Conservation (phyloP, 2,329 filamentous ascomycete species). For the Plenodomus biglobosus region DNA sequence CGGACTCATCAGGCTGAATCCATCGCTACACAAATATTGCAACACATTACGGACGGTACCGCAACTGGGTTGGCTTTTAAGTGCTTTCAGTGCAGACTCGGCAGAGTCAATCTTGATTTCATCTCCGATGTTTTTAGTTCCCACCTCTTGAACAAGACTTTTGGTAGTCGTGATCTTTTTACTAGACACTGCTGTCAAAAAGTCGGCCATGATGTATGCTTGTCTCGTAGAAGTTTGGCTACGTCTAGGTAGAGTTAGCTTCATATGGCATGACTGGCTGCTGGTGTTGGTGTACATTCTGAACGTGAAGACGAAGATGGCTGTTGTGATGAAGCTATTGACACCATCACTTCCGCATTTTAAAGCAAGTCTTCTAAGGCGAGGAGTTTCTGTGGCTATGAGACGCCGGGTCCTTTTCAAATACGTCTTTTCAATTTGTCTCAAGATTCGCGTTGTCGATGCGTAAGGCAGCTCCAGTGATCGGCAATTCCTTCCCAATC, state of each 20-base stretch:
- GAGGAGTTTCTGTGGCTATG: no score
- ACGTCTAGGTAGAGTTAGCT: no score
- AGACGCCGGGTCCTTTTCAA: no score
- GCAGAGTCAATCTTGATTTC: conserved; percentile 31
- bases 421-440: neutral
- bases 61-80: conserved; percentile 65
- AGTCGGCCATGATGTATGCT: conserved; percentile 48
- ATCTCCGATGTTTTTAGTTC: conserved; percentile 13
- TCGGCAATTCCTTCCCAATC: conserved; percentile 27
- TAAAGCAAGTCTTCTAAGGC: no score
- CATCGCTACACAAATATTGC: conserved; percentile 51
- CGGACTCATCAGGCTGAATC: conserved; percentile 63
- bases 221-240: neutral
- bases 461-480: conserved; percentile 2
- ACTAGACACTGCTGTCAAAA: conserved; percentile 53
- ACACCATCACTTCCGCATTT: no score
- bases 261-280: neutral
- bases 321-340: no score
- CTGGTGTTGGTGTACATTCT: no score
- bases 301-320: no score
- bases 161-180: conserved; percentile 25
- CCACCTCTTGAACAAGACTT: conserved; percentile 19
- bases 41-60: conserved; percentile 58
- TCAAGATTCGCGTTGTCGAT: neutral
- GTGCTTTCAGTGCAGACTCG: conserved; percentile 58